A percentile compares a stretch with the other conserved stretches of the same genome.
phyloP scores from a whole-genome alignment of 805 yeast species.

The Spathaspora gorwiae region DNA sequence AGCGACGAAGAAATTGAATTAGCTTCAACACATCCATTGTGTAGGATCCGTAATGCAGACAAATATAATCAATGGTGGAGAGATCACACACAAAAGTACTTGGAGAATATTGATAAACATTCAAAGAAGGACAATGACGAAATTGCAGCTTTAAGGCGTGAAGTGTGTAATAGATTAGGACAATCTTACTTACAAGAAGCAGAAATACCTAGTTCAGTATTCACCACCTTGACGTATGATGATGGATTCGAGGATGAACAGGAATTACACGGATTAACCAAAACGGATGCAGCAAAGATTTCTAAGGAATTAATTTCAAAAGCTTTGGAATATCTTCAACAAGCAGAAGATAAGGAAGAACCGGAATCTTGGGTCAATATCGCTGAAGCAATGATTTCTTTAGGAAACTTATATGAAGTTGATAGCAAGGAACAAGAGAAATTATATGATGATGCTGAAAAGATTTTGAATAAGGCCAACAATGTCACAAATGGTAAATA shows the following conservation, averaged over 20 bases:
- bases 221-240: constrained; percentile 54
- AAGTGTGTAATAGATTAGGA: constrained; percentile 51
- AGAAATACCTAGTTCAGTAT: constrained; percentile 54
- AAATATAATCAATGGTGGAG: constrained; percentile 56
- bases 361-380: constrained; percentile 78
- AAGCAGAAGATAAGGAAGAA: constrained; percentile 64
- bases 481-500: constrained; percentile 76
- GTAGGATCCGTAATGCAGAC: constrained; percentile 33
- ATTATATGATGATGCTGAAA: constrained; percentile 66
- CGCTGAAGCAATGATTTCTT: constrained; percentile 79
- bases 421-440: constrained; percentile 66
- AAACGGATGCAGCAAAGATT: constrained; percentile 42
- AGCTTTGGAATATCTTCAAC: constrained; percentile 55
- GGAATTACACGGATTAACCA: constrained; percentile 33
- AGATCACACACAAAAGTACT: constrained; percentile 33
- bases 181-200: constrained; percentile 62
- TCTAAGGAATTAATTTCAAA: constrained; percentile 44
- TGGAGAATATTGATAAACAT: constrained; percentile 26
- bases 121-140: constrained; percentile 1
- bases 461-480: constrained; percentile 64
- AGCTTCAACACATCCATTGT: constrained; percentile 53
- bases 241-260: constrained; percentile 31
- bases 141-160: constrained; percentile 22
- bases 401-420: constrained; percentile 68
- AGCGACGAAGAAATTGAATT: constrained; percentile 31